These are phyloP conservation scores for Toxicodendron radicans DNA, from an alignment of 345 rosid species.

Conservation along the genomic window DNA sequence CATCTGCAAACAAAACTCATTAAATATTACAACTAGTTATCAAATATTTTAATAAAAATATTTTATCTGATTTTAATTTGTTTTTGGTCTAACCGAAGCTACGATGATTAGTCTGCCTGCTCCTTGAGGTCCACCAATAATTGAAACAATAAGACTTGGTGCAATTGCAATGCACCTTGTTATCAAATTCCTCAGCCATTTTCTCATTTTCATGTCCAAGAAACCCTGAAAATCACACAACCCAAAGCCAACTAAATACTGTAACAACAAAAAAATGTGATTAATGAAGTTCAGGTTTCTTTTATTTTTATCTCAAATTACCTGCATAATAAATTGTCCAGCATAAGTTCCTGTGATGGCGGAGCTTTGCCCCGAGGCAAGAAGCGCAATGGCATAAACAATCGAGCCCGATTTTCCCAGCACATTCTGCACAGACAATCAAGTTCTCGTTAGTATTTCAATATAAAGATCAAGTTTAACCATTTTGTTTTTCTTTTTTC, in stretches of 20 bases:
- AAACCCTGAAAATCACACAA: constrained; percentile 46
- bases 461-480: too few relatives aligned
- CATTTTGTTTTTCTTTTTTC: too few relatives aligned
- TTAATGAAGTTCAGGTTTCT: neutral
- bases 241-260: neutral
- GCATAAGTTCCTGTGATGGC: constrained; percentile 73
- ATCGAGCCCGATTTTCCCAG: constrained; percentile 58
- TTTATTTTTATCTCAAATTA: neutral
- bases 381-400: constrained; percentile 56
- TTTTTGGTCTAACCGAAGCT: constrained; percentile 46
- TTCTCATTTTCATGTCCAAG: constrained; percentile 57
- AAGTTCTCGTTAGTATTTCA: neutral
- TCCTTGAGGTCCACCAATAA: constrained; percentile 57
- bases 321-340: constrained; percentile 74
- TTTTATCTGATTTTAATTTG: too few relatives aligned
- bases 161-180: constrained; percentile 60
- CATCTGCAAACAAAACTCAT: constrained; percentile 43
- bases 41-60: too few relatives aligned
- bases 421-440: constrained; percentile 47
- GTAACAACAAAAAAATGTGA: too few relatives aligned
- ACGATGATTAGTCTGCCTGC: constrained; percentile 62
- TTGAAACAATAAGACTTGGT: constrained; percentile 62
- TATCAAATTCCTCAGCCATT: constrained; percentile 58
- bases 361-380: constrained; percentile 77
- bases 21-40: neutral